Conservation (phyloP, 2,329 filamentous ascomycete genomes). For the Trichocomaceae sp. region DNA sequence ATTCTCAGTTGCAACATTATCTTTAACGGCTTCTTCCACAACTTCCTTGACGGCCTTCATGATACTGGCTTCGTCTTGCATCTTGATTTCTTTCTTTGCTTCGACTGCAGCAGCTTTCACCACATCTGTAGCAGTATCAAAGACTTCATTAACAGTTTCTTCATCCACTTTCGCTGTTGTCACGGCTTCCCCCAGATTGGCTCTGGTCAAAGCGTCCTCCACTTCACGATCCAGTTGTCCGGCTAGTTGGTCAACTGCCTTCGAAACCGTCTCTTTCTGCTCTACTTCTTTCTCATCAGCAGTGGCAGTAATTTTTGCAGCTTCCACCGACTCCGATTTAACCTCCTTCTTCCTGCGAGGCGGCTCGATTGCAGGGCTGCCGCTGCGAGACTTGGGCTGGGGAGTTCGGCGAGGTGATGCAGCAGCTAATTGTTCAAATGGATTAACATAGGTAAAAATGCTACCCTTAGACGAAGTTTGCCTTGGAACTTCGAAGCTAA, state of each 20-base stretch:
- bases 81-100: constrained; percentile 45
- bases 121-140: constrained; percentile 27
- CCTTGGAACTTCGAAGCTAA: constrained; percentile 35
- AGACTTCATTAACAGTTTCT: constrained; percentile 31
- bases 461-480: constrained; percentile 35
- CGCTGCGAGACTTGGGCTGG: constrained; percentile 37
- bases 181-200: constrained; percentile 47
- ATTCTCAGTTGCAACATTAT: constrained; percentile 44
- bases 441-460: constrained; percentile 65
- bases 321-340: constrained; percentile 13
- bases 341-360: constrained; percentile 18
- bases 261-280: constrained; percentile 60
- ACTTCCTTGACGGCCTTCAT: constrained; percentile 52
- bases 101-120: constrained; percentile 38
- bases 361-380: constrained; percentile 33
- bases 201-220: constrained; percentile 58
- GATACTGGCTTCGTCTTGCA: constrained; percentile 48
- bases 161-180: constrained; percentile 25
- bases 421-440: constrained; percentile 63
- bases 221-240: constrained; percentile 54
- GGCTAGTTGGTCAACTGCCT: constrained; percentile 62
- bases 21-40: constrained; percentile 1
- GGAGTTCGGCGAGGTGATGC: constrained; percentile 56
- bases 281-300: constrained; percentile 17
- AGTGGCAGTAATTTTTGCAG: not conserved